Evolutionary conservation across 441 rosid species (phyloP).

Genomic region (Populus hybrid): DNA sequence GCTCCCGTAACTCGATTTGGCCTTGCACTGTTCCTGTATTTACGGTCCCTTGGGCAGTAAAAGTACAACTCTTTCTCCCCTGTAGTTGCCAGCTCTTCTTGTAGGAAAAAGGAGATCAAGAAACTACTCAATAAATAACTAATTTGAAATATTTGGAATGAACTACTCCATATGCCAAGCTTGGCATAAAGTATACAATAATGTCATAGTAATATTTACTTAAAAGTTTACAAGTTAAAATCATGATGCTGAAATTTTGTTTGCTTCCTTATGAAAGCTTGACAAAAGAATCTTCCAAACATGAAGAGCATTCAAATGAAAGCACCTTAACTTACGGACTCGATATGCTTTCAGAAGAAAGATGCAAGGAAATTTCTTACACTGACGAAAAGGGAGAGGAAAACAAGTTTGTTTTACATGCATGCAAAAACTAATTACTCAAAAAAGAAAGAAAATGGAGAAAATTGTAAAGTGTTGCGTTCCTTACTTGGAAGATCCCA

Average conservation of each 20-base stretch:
- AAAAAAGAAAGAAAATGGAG: not conserved
- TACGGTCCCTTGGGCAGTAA: slow-evolving; percentile 86
- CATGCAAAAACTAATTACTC: not conserved
- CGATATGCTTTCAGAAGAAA: not conserved
- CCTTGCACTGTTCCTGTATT: slow-evolving; percentile 81
- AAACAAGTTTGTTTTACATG: not conserved
- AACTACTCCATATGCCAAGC: not conserved
- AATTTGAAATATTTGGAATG: too few species aligned
- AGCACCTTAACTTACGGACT: not conserved
- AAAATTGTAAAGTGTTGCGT: not conserved
- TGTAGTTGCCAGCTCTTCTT: slow-evolving; percentile 56
- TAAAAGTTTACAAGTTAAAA: not conserved
- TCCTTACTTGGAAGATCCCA: slow-evolving; percentile 97
- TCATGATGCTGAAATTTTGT: slow-evolving; percentile 10
- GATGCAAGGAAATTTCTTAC: not conserved
- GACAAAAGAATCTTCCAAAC: not conserved
- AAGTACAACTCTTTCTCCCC: slow-evolving; percentile 97
- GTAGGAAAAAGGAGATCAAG: not conserved
- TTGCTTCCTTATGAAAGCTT: not conserved
- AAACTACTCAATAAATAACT: not conserved
- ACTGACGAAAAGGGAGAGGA: too few species aligned
- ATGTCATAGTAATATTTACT: not conserved
- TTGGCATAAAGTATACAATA: not conserved
- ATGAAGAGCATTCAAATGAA: not conserved
- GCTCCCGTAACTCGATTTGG: slow-evolving; percentile 93